Conservation (phyloP, 225 moss, liverwort and hornwort species). For the Bryoerythrophyllum caledonicum region DNA sequence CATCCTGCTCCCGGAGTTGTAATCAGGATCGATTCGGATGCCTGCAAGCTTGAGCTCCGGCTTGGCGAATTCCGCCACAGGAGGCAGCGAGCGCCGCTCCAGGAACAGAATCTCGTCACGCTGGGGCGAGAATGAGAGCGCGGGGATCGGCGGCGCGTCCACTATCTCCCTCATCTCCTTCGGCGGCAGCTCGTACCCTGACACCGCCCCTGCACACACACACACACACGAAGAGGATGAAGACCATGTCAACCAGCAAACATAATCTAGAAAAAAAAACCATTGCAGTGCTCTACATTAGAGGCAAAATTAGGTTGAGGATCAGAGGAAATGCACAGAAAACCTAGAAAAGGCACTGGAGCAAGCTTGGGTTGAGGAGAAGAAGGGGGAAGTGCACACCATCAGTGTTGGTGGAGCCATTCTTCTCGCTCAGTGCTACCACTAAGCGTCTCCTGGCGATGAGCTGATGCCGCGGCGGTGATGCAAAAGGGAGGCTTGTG, state of each 20-base stretch:
- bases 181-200: slow-evolving; percentile 44
- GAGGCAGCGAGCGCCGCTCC: slow-evolving; percentile 51
- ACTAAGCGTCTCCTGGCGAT: slow-evolving; percentile 29
- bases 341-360: too few relatives aligned
- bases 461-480: neutral
- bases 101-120: slow-evolving; percentile 54
- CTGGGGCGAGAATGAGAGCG: slow-evolving; percentile 51
- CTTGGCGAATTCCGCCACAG: slow-evolving; percentile 51
- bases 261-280: slow-evolving; percentile 12
- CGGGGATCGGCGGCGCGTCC: slow-evolving; percentile 51
- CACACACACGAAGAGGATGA: too few relatives aligned
- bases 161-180: slow-evolving; percentile 51
- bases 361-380: too few relatives aligned
- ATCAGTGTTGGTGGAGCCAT: slow-evolving; percentile 33
- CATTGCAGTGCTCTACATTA: too few relatives aligned
- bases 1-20: slow-evolving; percentile 54
- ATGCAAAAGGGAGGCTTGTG: slow-evolving; percentile 7
- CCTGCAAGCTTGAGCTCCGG: slow-evolving; percentile 60
- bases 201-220: slow-evolving; percentile 10
- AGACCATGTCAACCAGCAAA: neutral
- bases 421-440: slow-evolving; percentile 31
- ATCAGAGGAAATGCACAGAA: slow-evolving; percentile 3
- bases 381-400: slow-evolving; percentile 15
- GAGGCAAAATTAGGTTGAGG: neutral
- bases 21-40: slow-evolving; percentile 52